Evolutionary conservation across 768 basidiomycete species (phyloP), one percentile per base, ranked within the genome.

Genomic region (Scleroderma citrinum): DNA sequence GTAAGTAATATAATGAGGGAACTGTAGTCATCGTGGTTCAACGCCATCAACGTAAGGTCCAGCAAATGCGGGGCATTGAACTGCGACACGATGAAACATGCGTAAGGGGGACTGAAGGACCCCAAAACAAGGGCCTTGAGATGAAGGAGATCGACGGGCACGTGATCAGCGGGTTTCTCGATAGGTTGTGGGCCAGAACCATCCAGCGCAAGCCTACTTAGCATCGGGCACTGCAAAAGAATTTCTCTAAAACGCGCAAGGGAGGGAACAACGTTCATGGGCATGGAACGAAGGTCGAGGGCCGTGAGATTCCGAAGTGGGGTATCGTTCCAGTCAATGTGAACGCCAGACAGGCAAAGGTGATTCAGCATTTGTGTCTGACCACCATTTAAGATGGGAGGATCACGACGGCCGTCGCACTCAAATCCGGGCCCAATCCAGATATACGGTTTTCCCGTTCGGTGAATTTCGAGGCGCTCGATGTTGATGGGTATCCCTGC

Each of bases 381-480:
- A 2, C 67, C 73, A 16, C 79, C 76, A 47, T 76, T 82, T 51
- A 88, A 76, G 26, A 82, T 66, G 2, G 74, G 42, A 53, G 64
- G 61, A 46, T 64, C 51, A 19, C 56, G 54, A 46, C 71, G 60
- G 52, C 62, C 63, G 35, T 56, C 56, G 17, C 68, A 65, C 37
- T 70, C 60, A 56, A 70, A 76, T 11, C 65, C 73, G 7, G 64
- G 63, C 10, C 76, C 77, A 20, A 71, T 56, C 67, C 76, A 76
- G 16, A 72, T 53, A 49, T 73, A 76, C 34, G 76, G 74, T 24
- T 63, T 50, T 5, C 78, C 80, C 13, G 69, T 66, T 29, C 83
- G 78, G 62, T 85, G 83, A 23, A 89, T 62, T 63, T 87, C 85
- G 54, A 87, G 66, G 24, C 78, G 78, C 53, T 82, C 74, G n/a